Evolutionary conservation across 331 rosid species (phyloP), one percentile per base, ranked within the genome.

Genomic region (Ulmus americana): DNA sequence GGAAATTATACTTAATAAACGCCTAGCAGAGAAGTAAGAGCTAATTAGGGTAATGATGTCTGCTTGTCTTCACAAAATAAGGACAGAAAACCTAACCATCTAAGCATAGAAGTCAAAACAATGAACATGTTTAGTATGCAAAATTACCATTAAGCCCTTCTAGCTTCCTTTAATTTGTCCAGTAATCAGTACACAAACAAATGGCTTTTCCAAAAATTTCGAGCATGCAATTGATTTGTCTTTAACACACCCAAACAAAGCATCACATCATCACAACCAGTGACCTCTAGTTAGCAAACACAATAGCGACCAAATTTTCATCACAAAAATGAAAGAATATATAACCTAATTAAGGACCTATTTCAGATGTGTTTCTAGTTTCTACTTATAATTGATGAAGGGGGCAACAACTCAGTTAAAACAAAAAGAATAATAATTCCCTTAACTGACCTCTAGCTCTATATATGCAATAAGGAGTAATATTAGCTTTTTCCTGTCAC

Each of bases 361-460:
- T 54, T 63, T 56, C 74, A 68, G 79, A 75, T 69, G 75, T 45
- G 63, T 38, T 28, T 28, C 35, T 2, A 2, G 35, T 28, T 28
- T 39, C 63, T 58, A 39, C 39, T 58, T 41, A 61, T 68, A 72
- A 75, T 72, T 72, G 80, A 72, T 46, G 69, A 70, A 43, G 42
- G 71, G 65, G 70, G 63, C 73, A 69, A 59, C 77, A 55, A 28
- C 76, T 79, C 53, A 48, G 48, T 77, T 75, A 84, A 80, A 28
- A 28, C 35, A 28, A 28, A 75, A 76, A 79, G 76, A 74, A 28
- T 81, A 73, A 79, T 81, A 85, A 69, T 75, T 77, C 83, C 69
- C 80, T 77, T 64, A 73, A 74, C 74, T 60, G 39, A 69, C 74
- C 76, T 58, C 62, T 53, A 65, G 75, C 76, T 57, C 51, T 28